Base-by-base conservation (phyloP, 225 moss, liverwort and hornwort genomes). In the Lunularia cruciata region DNA sequence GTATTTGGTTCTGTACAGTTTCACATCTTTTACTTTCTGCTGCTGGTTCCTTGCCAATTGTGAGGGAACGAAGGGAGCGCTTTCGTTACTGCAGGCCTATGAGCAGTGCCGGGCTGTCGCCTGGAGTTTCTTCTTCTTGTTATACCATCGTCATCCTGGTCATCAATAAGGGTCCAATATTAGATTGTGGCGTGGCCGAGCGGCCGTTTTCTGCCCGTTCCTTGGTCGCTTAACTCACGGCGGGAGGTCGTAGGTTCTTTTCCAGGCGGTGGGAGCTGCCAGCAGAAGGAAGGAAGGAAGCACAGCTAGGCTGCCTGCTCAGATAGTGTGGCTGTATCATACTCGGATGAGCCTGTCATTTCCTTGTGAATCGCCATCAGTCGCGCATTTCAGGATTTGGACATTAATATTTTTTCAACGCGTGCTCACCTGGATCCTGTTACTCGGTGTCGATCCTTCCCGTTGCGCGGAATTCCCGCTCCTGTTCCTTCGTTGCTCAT, bases 191-290 rank as follows among this genome's bases (percentile, higher is more conserved):
- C n/a, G n/a, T n/a, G n/a, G n/a, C 43, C 15, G 54, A 28, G 27
- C 58, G 34, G 58, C 34, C 18, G 58, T 59, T 59, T 59, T 35
- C 58, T 59, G 34, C 33, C 58, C 34, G 58, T 59, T 59, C 58
- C n/a, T 35, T 15, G n/a, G 8, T 56, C 13, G 9, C 14, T 2
- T n/a, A 26, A 8, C 27, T 14, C 55, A 8, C 20, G 13, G 55
- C 30, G 55, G 55, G 15, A 56, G 23, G 30, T 48, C 9, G 47
- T 18, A 48, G 15, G 18, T 48, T 48, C 47, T 1, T n/a, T 28
- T 0, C n/a, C 52, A 52, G 23, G 23, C 4, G 8, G 9, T 7
- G 22, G 3, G 52, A 52, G 4, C 19, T 23, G n/a, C n/a, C n/a
- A 43, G 31, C 30, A 33, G 57, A 57, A 23, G 31, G 16, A 26